phyloP scores from a whole-genome alignment of 805 yeast genomes.

The Ogataea pini region DNA sequence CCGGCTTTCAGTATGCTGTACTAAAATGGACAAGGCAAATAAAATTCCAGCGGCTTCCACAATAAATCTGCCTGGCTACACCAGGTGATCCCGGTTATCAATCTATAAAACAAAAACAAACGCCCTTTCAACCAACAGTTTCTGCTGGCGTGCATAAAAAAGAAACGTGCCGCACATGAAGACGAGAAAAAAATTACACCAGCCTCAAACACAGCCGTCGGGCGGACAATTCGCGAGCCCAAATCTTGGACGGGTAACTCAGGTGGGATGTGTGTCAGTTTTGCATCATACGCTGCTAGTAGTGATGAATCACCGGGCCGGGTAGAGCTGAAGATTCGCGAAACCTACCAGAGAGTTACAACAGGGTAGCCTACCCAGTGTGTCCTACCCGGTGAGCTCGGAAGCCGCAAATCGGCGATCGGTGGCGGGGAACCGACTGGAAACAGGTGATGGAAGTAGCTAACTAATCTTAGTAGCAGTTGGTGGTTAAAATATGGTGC shows the following conservation, averaged over 20 bases:
- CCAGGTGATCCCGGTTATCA: neutral
- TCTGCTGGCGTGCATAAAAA: constrained; percentile 6
- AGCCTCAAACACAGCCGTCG: constrained; percentile 4
- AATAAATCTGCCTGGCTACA: neutral
- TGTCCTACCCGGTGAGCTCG: too few relatives aligned
- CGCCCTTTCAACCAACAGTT: neutral
- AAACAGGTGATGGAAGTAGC: too few relatives aligned
- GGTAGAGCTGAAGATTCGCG: neutral
- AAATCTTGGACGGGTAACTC: neutral
- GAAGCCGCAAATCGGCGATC: too few relatives aligned
- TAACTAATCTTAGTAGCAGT: too few relatives aligned
- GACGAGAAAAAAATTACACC: neutral
- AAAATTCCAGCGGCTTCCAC: constrained; percentile 1
- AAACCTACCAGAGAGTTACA: too few relatives aligned
- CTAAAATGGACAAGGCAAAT: neutral
- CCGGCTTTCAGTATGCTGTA: neutral
- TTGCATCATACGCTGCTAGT: neutral
- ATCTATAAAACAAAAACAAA: constrained; percentile 3
- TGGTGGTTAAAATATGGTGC: too few relatives aligned
- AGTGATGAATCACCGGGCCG: neutral
- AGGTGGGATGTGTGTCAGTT: neutral
- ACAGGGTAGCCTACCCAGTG: too few relatives aligned
- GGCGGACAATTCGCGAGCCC: neutral
- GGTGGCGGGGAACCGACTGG: too few relatives aligned
- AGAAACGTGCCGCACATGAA: constrained; percentile 1